A percentile compares a stretch with the other conserved stretches of the same genome.
phyloP scores from a whole-genome alignment of 108 stramenopile species.

The Cyclotella kingstonii region DNA sequence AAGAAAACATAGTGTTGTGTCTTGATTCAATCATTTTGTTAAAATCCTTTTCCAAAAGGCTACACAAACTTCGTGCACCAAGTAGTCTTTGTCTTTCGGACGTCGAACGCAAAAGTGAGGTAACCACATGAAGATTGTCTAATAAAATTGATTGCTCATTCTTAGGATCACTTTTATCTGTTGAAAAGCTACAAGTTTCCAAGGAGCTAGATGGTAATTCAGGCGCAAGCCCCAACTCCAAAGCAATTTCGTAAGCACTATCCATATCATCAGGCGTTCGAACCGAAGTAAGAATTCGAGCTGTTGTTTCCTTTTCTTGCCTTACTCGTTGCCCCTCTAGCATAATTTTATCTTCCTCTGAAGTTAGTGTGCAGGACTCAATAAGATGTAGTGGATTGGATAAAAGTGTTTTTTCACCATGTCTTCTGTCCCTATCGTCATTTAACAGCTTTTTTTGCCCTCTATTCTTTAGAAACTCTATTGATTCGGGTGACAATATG shows the following conservation, averaged over 20 bases:
- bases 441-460: conserved; percentile 20
- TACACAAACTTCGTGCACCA: conserved; percentile 53
- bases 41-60: conserved; percentile 37
- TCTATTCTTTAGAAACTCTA: conserved; percentile 63
- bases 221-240: conserved; percentile 34
- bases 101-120: conserved; percentile 71
- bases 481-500: conserved; percentile 64
- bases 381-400: neutral
- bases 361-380: neutral
- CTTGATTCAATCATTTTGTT: conserved; percentile 12
- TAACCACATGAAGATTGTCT: conserved; percentile 48
- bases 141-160: conserved; percentile 10
- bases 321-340: conserved; percentile 28
- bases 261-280: conserved; percentile 78
- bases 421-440: conserved; percentile 4
- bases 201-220: conserved; percentile 28
- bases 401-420: neutral
- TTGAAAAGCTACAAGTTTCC: neutral
- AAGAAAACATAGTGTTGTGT: conserved; percentile 11
- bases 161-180: neutral
- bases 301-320: conserved; percentile 60
- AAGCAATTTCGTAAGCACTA: conserved; percentile 52
- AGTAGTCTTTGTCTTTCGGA: conserved; percentile 69
- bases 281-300: conserved; percentile 60
- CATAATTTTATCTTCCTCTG: conserved; percentile 17